Evolutionary conservation across 139 green algal species (phyloP).

Genomic region (Coccomyxa sp.): DNA sequence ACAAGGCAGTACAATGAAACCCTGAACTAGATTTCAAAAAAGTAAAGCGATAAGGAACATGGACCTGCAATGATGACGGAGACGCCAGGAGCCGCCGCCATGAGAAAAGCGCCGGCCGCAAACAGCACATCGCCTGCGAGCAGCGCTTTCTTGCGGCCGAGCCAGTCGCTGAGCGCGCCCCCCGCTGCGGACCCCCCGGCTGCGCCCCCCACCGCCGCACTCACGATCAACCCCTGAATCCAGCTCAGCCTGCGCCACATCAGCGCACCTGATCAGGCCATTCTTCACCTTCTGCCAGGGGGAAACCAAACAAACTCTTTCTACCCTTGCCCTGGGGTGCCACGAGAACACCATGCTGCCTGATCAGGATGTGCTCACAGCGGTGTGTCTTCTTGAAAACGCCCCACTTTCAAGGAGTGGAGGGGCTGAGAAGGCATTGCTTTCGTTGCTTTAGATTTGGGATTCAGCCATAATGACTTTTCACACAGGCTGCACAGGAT

Average conservation of each 20-base stretch:
- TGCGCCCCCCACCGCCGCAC: conserved; percentile 38
- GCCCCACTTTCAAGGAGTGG: too few species aligned
- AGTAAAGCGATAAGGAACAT: too few species aligned
- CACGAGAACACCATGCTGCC: too few species aligned
- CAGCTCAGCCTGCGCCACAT: conserved; percentile 19
- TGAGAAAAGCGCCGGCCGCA: conserved; percentile 26
- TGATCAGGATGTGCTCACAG: too few species aligned
- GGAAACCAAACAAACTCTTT: not conserved
- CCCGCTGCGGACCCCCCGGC: conserved; percentile 42
- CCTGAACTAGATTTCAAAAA: not conserved
- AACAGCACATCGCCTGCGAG: conserved; percentile 49
- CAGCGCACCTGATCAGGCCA: not conserved
- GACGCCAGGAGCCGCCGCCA: conserved; percentile 27
- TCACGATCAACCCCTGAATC: conserved; percentile 48
- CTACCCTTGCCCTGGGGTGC: too few species aligned
- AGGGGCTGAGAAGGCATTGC: too few species aligned
- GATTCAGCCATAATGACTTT: too few species aligned
- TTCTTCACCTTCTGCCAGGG: not conserved
- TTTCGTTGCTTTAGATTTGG: too few species aligned
- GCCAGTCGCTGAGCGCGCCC: conserved; percentile 44
- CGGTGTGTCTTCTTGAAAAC: too few species aligned
- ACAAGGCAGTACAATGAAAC: too few species aligned
- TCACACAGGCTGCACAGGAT: not conserved
- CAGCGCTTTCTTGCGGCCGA: conserved; percentile 27
- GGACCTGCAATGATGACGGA: conserved; percentile 34